phyloP scores from a whole-genome alignment of 1,284 basidiomycete genomes.

The Microbotryomycetes sp. region DNA sequence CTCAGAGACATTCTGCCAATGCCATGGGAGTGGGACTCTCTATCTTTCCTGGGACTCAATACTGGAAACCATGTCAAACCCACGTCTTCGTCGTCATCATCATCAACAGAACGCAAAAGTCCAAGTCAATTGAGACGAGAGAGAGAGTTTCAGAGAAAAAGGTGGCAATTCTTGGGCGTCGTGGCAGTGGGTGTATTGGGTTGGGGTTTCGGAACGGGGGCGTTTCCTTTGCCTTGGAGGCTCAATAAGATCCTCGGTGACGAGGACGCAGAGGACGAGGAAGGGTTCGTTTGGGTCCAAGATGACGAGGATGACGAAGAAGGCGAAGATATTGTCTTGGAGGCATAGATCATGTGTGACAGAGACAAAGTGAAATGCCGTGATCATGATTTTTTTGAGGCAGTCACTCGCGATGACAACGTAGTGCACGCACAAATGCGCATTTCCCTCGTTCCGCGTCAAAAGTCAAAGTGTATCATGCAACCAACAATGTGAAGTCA shows the following conservation, averaged over 20 bases:
- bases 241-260: not conserved
- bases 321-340: not conserved
- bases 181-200: slow-evolving; percentile 12
- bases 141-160: slow-evolving; percentile 9
- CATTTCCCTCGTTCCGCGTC: too few species aligned
- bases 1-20: not conserved
- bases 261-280: not conserved
- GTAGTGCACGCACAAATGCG: too few species aligned
- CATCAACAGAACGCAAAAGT: not conserved
- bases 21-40: not conserved
- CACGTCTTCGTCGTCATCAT: not conserved
- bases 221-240: slow-evolving; percentile 16
- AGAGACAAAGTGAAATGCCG: too few species aligned
- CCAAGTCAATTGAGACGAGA: not conserved
- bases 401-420: too few species aligned
- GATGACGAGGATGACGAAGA: slow-evolving; percentile 10
- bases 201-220: slow-evolving; percentile 24
- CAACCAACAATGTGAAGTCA: too few species aligned
- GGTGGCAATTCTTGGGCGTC: slow-evolving; percentile 15
- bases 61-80: not conserved
- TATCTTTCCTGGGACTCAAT: not conserved
- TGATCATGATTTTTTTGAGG: too few species aligned
- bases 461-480: too few species aligned
- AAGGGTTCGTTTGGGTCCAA: not conserved
- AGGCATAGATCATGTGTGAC: not conserved